phyloP scores from a whole-genome alignment of 2,329 filamentous ascomycete genomes.

The Fusarium robinianum region DNA sequence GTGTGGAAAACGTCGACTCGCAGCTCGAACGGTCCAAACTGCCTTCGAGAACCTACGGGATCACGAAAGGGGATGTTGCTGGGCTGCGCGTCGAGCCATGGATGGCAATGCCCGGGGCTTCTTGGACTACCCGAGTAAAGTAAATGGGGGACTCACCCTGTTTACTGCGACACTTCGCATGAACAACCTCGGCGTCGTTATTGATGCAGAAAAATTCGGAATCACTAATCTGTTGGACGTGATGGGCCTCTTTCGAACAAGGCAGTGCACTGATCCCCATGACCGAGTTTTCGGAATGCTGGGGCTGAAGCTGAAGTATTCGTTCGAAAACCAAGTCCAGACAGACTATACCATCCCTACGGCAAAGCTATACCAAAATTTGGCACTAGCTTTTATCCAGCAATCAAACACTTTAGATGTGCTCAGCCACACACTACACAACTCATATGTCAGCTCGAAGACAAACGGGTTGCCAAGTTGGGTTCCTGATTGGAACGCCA shows the following conservation, averaged over 20 bases:
- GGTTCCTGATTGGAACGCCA: slow-evolving; percentile 14
- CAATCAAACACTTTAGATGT: slow-evolving; percentile 1
- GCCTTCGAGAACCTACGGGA: slow-evolving; percentile 1
- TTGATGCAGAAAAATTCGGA: not conserved
- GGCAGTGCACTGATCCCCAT: slow-evolving; percentile 8
- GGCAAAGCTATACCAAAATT: not conserved
- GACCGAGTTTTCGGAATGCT: slow-evolving; percentile 10
- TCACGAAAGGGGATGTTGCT: slow-evolving; percentile 13
- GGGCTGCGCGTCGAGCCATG: slow-evolving; percentile 5
- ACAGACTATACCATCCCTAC: slow-evolving; percentile 4
- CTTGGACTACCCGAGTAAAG: slow-evolving; percentile 1
- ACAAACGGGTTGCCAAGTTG: slow-evolving; percentile 5
- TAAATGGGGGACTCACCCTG: slow-evolving; percentile 4
- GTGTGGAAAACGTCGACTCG: slow-evolving; percentile 6
- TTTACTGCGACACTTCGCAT: slow-evolving; percentile 11
- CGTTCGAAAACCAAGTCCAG: not conserved
- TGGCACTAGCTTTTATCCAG: not conserved
- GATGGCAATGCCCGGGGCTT: slow-evolving; percentile 10
- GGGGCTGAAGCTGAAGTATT: slow-evolving; percentile 4
- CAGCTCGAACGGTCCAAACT: not conserved
- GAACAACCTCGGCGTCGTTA: not conserved
- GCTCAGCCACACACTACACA: slow-evolving; percentile 10
- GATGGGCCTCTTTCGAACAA: slow-evolving; percentile 8
- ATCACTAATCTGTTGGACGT: not conserved
- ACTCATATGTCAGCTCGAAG: slow-evolving; percentile 1